Evolutionary conservation across 1,284 basidiomycete genomes (phyloP), one percentile per base, ranked within the genome.

Genomic region (Ganoderma boninense): DNA sequence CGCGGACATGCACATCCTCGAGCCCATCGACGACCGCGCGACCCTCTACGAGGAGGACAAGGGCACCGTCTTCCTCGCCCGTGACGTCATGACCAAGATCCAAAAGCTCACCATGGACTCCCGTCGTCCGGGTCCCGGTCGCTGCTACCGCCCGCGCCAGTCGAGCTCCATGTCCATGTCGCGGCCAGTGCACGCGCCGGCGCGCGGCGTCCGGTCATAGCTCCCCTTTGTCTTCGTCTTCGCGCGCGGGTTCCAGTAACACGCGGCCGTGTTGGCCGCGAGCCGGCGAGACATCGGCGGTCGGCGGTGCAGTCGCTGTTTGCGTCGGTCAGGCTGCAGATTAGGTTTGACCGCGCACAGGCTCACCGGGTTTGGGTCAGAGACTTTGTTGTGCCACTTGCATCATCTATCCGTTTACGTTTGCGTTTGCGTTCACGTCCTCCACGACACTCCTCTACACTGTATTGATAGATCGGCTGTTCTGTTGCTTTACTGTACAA

Each of bases 61-160:
- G 69, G 90, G 85, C 70, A 89, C 85, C 13, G 89, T 91, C 38
- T 91, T 90, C 77, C 82, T 92, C 60, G 87, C 90, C 13, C 86
- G 84, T 71, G 85, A 88, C 69, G 82, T 89, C 49, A 86, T 90
- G 83, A 83, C 84, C 35, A 85, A 84, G 49, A 75, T 91, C 69
- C 84, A 86, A 72, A 83, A 69, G 71, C 73, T 78, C 65, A 44
- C 74, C 62, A 65, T 71, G 62, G 72, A 66, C 56, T 70, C 73
- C 35, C 73, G 73, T 59, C 38, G 60, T 7, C 60, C 62, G 29
- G 67, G 64, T 26, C 13, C 38, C 4, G 56, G 52, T 29, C 62
- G 26, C 26, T 57, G 57, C 46, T 65, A 66, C 61, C 70, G 60
- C 14, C 54, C 64, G 52, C 64, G 63, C 20, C 52, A 63, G 14